Percentiles rank a stretch among this genome's conserved stretches.
Evolutionary conservation across 352 stramenopile species (phyloP).

Genomic region (Globisporangium carolinianum): DNA sequence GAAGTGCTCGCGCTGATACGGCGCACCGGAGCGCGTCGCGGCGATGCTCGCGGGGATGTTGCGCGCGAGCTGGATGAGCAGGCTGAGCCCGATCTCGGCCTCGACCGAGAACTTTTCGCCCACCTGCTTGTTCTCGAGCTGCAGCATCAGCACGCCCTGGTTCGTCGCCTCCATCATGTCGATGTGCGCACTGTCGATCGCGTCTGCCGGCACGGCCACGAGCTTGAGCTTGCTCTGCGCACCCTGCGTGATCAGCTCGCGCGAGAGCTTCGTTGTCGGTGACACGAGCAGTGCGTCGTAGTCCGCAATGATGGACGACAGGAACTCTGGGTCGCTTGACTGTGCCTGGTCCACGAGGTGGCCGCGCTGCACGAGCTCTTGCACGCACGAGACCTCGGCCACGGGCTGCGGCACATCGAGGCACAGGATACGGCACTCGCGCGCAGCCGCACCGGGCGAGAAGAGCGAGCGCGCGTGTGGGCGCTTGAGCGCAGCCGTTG

Average conservation of each 20-base stretch:
- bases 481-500: not conserved
- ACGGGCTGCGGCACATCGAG: slow-evolving; percentile 46
- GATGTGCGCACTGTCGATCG: slow-evolving; percentile 54
- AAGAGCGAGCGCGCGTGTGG: slow-evolving; percentile 7
- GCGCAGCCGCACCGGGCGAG: not conserved
- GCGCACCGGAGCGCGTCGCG: slow-evolving; percentile 17
- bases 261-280: slow-evolving; percentile 35
- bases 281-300: slow-evolving; percentile 67
- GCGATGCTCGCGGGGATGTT: slow-evolving; percentile 49
- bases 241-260: slow-evolving; percentile 31
- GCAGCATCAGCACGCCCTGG: slow-evolving; percentile 65
- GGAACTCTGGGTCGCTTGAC: slow-evolving; percentile 18
- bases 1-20: slow-evolving; percentile 39
- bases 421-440: slow-evolving; percentile 45
- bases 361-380: slow-evolving; percentile 67
- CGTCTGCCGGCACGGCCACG: slow-evolving; percentile 43
- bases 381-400: slow-evolving; percentile 44
- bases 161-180: slow-evolving; percentile 74
- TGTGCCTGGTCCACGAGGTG: slow-evolving; percentile 47
- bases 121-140: slow-evolving; percentile 69
- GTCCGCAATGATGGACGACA: slow-evolving; percentile 24
- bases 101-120: slow-evolving; percentile 70
- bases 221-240: slow-evolving; percentile 41
- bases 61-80: slow-evolving; percentile 58
- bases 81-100: slow-evolving; percentile 55